Evolutionary conservation across 1,139 yeast genomes (phyloP).

Genomic region (Saccharomyces uvarum): DNA sequence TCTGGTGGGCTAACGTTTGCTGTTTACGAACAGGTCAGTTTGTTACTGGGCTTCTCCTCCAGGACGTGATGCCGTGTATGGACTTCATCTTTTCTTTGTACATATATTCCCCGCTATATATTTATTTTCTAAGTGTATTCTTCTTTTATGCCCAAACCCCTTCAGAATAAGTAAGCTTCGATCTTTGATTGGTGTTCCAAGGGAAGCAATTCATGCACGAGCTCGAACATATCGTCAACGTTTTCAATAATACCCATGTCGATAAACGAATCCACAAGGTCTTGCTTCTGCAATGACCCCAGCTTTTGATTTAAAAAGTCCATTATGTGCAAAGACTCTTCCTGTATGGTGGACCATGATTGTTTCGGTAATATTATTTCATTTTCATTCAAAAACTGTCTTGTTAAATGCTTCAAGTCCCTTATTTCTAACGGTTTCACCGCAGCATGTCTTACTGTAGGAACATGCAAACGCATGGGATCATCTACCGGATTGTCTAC

Average conservation of each 20-base stretch:
- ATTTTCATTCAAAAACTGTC: constrained; percentile 3
- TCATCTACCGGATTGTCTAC: neutral
- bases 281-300: neutral
- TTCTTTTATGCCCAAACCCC: too few species aligned
- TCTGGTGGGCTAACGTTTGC: constrained; percentile 74
- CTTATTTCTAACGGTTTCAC: neutral
- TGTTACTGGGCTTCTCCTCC: constrained; percentile 1
- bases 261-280: neutral
- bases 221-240: neutral
- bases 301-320: neutral
- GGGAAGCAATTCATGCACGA: neutral
- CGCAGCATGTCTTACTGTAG: neutral
- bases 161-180: neutral
- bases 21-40: constrained; percentile 43
- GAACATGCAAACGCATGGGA: neutral
- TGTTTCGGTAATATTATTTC: constrained; percentile 6
- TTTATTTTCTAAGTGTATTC: neutral
- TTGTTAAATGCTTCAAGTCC: constrained; percentile 1
- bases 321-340: constrained; percentile 7
- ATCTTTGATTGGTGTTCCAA: neutral
- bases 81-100: neutral
- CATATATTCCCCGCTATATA: constrained; percentile 1
- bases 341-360: constrained; percentile 11
- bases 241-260: neutral
- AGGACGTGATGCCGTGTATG: neutral